Evolutionary conservation across 2,329 filamentous ascomycete species (phyloP).

Genomic region (Tolypocladium ovalisporum): DNA sequence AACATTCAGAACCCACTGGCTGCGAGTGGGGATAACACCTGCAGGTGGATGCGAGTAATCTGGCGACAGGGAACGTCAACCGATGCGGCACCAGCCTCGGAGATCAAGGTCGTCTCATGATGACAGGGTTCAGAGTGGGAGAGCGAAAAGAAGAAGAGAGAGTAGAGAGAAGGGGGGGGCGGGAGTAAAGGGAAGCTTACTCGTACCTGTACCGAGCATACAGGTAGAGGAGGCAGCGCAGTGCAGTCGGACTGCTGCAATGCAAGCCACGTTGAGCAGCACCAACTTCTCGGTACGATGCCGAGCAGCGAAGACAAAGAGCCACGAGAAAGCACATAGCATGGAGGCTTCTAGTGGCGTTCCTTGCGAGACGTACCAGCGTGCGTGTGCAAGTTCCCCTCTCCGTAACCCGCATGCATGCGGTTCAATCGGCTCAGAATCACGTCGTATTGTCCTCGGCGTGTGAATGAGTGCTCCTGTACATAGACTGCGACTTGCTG

Average conservation of each 20-base stretch:
- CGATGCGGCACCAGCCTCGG: slow-evolving; percentile 1
- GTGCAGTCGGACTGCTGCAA: slow-evolving; percentile 2
- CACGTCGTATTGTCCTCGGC: not conserved
- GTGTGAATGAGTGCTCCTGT: not conserved
- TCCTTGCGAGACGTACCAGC: not conserved
- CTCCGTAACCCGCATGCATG: not conserved
- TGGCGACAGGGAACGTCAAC: not conserved
- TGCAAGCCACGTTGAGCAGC: slow-evolving; percentile 2
- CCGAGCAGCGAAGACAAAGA: not conserved
- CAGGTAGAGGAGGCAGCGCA: not conserved
- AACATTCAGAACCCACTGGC: not conserved
- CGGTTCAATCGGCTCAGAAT: not conserved
- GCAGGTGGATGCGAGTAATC: not conserved
- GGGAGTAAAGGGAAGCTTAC: not conserved
- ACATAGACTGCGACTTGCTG: not conserved
- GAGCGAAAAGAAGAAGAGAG: not conserved
- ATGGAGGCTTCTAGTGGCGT: not conserved
- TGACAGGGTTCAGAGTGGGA: not conserved
- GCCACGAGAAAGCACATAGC: not conserved
- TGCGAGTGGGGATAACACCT: not conserved
- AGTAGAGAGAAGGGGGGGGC: not conserved
- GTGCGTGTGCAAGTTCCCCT: not conserved
- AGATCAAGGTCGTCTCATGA: slow-evolving; percentile 1
- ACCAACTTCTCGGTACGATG: not conserved
- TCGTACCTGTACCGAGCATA: not conserved